Evolutionary conservation across 768 basidiomycete species (phyloP), one percentile per base, ranked within the genome.

Genomic region (Podaxis sp.): DNA sequence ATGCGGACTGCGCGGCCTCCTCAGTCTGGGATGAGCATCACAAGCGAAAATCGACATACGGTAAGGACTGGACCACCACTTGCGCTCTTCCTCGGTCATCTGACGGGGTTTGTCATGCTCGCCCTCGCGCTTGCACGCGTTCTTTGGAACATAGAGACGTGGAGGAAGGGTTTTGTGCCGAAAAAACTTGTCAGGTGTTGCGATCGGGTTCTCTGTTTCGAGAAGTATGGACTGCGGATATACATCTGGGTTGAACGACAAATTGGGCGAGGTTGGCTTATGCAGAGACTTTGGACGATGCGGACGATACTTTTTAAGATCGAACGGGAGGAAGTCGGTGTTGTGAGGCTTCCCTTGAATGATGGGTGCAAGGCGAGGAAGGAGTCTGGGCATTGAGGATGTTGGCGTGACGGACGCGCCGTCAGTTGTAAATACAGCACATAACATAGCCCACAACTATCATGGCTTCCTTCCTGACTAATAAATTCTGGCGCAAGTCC

Each of bases 31-130:
- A 17, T 40, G 43, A 1, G n/a, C 24, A 3, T 24, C 24, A 49
- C 36, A 19, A 24, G 13, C 50, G 51, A 27, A 47, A 53, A 24
- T 22, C 22, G 37, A 77, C 80, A 57, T 75, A 93, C 91, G 78
- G 73, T 92, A 94, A 59, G 91, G 90, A 70, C 84, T 90, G 11
- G 89, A 81, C 84, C 84, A 88, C 84, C 87, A 90, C 27, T 72
- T 71, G 66, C 82, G 76, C 75, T 93, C 90, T 66, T 84, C 76
- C 46, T 69, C 67, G 0, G 82, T 79, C 91, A 92, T 93, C 61
- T 77, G 77, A 36, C 88, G 78, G 12, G 80, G 81, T 15, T 60
- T 57, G 63, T 84, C 81, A 51, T 73, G 43, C 36, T 72, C 68
- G 5, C 55, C 63, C 51, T 63, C 61, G 33, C 62, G 66, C 22